Evolutionary conservation across 75 land plant genomes (phyloP), one percentile per base, ranked within the genome.

Genomic region (Pinus tabuliformis): DNA sequence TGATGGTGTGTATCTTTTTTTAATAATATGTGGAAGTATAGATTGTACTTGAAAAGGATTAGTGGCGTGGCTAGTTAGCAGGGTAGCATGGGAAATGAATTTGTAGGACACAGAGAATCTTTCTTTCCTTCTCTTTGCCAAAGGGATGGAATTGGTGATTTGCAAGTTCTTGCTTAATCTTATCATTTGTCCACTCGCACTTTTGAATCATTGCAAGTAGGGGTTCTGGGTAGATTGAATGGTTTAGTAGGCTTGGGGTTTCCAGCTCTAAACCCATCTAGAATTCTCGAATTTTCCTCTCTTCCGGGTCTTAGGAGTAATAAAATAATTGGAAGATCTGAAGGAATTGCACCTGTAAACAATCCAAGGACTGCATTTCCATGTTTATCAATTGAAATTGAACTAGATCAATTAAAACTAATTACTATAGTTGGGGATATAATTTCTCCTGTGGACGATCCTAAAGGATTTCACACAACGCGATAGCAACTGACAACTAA

Each of bases 21-120:
- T 95, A 95, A 95, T 77, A 95, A 92, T 80, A 81, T 95, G n/a
- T 95, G 92, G 92, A 92, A 92, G 73, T 92, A 89, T 68, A 83
- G 92, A 75, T 83, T 92, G 57, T 92, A 87, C 73, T 79, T 92
- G 75, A 92, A 80, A 79, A 80, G 88, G 63, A 72, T 89, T 33
- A 92, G 92, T 82, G 81, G 76, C 61, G 85, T 84, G 45, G 81
- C 84, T 58, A 82, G 77, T 78, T 91, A 91, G 72, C 90, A 86
- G 76, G 83, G 30, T 62, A 77, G 79, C 36, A 83, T 91, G 86
- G 86, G 60, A 49, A 79, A 83, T 45, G 74, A 88, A 21, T 91
- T 89, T 28, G 82, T 82, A 62, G 85, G 76, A 56, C 60, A 58
- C 64, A n/a, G 72, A 24, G 91, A 91, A 56, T 22, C 79, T 28